A percentile compares a stretch with the other conserved stretches of the same genome.
Evolutionary conservation across 176 grass and related monocot species (phyloP).

Genomic region (Musa itinerans): DNA sequence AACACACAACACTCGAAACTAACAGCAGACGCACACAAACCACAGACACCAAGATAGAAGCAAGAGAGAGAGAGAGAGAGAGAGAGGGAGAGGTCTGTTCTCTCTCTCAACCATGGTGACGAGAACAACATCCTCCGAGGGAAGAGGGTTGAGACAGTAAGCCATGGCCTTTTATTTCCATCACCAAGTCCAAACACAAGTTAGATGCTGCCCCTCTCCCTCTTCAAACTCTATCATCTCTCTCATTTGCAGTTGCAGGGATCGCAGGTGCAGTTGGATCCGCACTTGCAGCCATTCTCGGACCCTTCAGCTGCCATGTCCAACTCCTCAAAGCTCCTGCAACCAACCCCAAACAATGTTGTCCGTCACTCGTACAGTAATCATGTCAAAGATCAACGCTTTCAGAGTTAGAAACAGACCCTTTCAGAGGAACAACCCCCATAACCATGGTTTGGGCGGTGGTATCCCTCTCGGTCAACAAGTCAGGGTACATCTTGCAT

Average conservation of each 20-base stretch:
- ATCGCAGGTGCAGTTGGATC: constrained; percentile 46
- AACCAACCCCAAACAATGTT: too few species aligned
- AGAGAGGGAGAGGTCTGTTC: neutral
- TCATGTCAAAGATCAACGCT: too few species aligned
- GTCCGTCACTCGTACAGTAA: too few species aligned
- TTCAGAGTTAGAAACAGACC: constrained; percentile 14
- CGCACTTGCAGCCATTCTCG: constrained; percentile 64
- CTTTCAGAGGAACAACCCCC: constrained; percentile 48
- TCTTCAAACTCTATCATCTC: neutral
- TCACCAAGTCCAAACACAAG: too few species aligned
- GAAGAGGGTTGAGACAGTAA: too few species aligned
- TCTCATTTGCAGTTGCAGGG: constrained; percentile 77
- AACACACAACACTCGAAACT: neutral
- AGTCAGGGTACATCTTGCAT: constrained; percentile 64
- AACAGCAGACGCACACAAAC: neutral
- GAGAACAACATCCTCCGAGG: too few species aligned
- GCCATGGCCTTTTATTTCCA: too few species aligned
- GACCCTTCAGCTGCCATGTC: constrained; percentile 30
- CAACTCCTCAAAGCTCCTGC: constrained; percentile 9
- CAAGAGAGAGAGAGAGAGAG: neutral
- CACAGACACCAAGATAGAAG: neutral
- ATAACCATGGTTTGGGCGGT: constrained; percentile 37
- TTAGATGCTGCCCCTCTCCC: neutral
- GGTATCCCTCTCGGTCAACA: constrained; percentile 38
- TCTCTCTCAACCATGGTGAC: neutral